Conservation (phyloP, 2,329 filamentous ascomycete genomes). For the Ascochyta fabae region DNA sequence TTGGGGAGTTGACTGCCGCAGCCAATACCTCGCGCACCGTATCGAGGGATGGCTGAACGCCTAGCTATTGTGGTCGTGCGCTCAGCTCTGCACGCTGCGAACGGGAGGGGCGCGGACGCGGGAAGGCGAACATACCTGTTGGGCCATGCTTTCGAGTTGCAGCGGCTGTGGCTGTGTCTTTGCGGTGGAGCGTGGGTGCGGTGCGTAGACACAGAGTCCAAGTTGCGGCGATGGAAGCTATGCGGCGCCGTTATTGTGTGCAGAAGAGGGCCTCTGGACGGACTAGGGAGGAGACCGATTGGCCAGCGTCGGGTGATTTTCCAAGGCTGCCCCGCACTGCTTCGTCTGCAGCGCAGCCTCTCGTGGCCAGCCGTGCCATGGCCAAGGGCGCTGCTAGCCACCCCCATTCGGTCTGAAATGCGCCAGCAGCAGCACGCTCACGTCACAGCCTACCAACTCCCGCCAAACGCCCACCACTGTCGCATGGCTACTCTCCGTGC, state of each 20-base stretch:
- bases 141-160: constrained; percentile 26
- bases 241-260: not conserved
- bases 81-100: constrained; percentile 31
- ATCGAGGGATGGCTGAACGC: constrained; percentile 67
- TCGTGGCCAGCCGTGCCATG: not conserved
- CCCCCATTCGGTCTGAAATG: constrained; percentile 4
- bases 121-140: constrained; percentile 29
- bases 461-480: constrained; percentile 8
- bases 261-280: not conserved
- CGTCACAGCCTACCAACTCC: constrained; percentile 20
- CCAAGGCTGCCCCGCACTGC: constrained; percentile 8
- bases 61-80: constrained; percentile 47
- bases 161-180: constrained; percentile 5
- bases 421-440: constrained; percentile 4
- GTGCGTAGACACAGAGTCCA: constrained; percentile 1
- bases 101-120: constrained; percentile 4
- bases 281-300: not conserved
- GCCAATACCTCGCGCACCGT: constrained; percentile 64
- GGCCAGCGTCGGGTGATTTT: constrained; percentile 4
- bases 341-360: not conserved
- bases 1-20: constrained; percentile 57
- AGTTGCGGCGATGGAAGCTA: not conserved
- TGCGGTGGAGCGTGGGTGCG: not conserved
- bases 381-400: constrained; percentile 5
- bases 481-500: constrained; percentile 11